Percentiles rank a stretch among this genome's conserved stretches.
These are phyloP conservation scores for Boletellus ananiceps DNA, from an alignment of 768 basidiomycete species.

Conservation along the genomic window DNA sequence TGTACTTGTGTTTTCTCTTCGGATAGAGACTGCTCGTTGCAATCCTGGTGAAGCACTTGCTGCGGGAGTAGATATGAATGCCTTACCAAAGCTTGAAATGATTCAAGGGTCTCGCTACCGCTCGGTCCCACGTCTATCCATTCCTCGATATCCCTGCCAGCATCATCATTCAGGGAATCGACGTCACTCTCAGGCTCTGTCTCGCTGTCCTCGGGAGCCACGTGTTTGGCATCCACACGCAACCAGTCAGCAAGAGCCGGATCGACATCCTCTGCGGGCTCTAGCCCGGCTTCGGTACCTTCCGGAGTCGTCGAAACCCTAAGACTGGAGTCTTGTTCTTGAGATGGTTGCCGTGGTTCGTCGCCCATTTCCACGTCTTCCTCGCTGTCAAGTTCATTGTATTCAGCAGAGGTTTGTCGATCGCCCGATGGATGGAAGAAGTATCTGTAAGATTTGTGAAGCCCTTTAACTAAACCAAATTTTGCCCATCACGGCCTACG, in stretches of 20 bases:
- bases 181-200: conserved; percentile 60
- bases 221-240: conserved; percentile 41
- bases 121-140: conserved; percentile 32
- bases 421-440: conserved; percentile 69
- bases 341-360: conserved; percentile 2
- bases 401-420: conserved; percentile 49
- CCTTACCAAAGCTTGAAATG: conserved; percentile 13
- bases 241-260: conserved; percentile 59
- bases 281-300: conserved; percentile 16
- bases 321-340: conserved; percentile 16
- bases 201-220: conserved; percentile 29
- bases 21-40: conserved; percentile 8
- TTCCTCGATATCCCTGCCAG: conserved; percentile 36
- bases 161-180: conserved; percentile 67
- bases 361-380: conserved; percentile 27
- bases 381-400: conserved; percentile 38
- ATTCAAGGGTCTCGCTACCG: conserved; percentile 22
- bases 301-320: background rate
- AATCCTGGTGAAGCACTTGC: background rate
- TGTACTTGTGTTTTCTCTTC: conserved; percentile 1
- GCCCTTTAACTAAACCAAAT: background rate
- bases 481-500: background rate
- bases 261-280: conserved; percentile 37
- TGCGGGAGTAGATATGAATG: too few relatives aligned
- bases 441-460: conserved; percentile 43